Percentiles rank a stretch among this genome's conserved stretches.
Conservation (phyloP, 208 protist species). For the Trypanosoma vivax region DNA sequence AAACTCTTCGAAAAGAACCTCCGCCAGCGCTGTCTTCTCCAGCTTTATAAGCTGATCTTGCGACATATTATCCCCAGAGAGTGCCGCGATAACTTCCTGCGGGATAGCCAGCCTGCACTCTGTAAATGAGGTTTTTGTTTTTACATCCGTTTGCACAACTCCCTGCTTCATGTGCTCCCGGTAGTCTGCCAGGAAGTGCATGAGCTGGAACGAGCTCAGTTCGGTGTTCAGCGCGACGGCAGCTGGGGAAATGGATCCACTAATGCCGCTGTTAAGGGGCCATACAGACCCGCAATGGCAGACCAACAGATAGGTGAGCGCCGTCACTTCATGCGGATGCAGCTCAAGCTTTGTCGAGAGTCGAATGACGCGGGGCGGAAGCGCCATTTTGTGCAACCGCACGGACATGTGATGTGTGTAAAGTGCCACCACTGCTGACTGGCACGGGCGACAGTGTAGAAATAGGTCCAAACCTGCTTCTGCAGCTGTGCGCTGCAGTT, state of each 20-base stretch:
- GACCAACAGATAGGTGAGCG: conserved; percentile 67
- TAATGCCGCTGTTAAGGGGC: conserved; percentile 10
- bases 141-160: conserved; percentile 49
- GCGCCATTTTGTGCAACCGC: conserved; percentile 37
- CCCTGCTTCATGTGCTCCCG: conserved; percentile 82
- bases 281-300: conserved; percentile 42
- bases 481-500: conserved; percentile 21
- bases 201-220: conserved; percentile 61
- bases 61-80: conserved; percentile 66
- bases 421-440: conserved; percentile 18
- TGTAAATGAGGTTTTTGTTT: conserved; percentile 46
- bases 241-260: conserved; percentile 44
- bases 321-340: conserved; percentile 31
- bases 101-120: conserved; percentile 67
- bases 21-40: conserved; percentile 78
- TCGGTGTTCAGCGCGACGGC: conserved; percentile 46
- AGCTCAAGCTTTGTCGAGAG: conserved; percentile 50
- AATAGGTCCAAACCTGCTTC: conserved; percentile 32
- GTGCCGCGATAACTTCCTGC: conserved; percentile 66
- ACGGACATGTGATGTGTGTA: conserved; percentile 21
- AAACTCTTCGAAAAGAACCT: conserved; percentile 42
- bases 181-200: conserved; percentile 66
- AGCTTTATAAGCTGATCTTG: conserved; percentile 88
- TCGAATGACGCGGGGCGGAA: conserved; percentile 61
- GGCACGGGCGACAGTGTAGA: conserved; percentile 41